Evolutionary conservation across 768 basidiomycete species (phyloP), one percentile per base, ranked within the genome.

Genomic region (Russula earlei): DNA sequence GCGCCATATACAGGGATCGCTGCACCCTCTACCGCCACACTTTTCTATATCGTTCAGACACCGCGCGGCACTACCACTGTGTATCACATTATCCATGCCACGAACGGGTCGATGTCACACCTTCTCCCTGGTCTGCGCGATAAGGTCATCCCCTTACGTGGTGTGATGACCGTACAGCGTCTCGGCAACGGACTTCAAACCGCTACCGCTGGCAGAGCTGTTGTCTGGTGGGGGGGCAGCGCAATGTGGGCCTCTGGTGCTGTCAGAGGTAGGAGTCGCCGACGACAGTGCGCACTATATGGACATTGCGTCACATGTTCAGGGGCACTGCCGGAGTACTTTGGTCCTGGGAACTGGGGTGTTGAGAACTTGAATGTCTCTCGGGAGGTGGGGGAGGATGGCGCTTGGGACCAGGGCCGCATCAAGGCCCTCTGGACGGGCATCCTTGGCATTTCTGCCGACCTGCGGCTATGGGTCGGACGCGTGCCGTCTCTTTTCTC

Each of bases 101-200:
- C 89, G 3, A 95, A 95, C 66, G 90, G 78, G 19, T 92, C 90
- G 82, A 72, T 75, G 2, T 80, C 87, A 1, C 83, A 87, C 60
- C 77, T 94, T 42, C 71, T 94, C 52, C 72, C 75, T 12, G 76
- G 77, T 0, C 72, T 87, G 71, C 77, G 81, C 19, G 72, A 72
- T 49, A 85, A 80, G 65, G 78, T 87, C 56, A 65, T 85, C 17
- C 85, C 87, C 25, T 60, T 74, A 22, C 72, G 83, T 50, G 80
- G 76, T 40, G 71, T 72, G 58, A 83, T 87, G 83, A 79, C 79
- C 33, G 81, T 84, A 0, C 86, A 87, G 65, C 70, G 75, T 34
- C 79, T 81, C 0, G 79, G 82, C 27, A 66, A 46, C 22, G 63
- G 64, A 3, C 66, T 75, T 46, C 59, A 63, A 6, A 50, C 60